Evolutionary conservation across 208 protist genomes (phyloP).

Genomic region (Porcisia hertigi): DNA sequence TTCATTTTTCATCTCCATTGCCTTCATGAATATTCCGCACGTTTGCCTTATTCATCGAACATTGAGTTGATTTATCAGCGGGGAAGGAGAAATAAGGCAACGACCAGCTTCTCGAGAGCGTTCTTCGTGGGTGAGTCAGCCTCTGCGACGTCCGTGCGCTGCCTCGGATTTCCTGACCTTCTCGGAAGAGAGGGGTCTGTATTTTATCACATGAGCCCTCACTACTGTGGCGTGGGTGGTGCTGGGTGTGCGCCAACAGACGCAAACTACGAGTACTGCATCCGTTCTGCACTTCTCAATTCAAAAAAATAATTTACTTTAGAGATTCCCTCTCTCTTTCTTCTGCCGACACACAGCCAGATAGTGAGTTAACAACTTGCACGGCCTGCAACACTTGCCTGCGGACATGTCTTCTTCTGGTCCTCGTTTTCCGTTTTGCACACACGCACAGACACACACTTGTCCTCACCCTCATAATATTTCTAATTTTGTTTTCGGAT

Average conservation of each 20-base stretch:
- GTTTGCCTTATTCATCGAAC: neutral
- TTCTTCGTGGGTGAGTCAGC: neutral
- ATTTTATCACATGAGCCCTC: neutral
- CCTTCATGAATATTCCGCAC: neutral
- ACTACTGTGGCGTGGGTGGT: neutral
- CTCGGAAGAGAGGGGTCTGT: neutral
- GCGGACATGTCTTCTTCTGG: neutral
- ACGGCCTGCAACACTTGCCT: neutral
- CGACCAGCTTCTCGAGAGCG: neutral
- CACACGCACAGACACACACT: neutral
- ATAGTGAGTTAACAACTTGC: neutral
- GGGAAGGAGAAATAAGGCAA: neutral
- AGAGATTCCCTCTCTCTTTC: neutral
- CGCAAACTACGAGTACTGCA: neutral
- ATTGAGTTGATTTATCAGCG: neutral
- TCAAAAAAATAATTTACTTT: too few relatives aligned
- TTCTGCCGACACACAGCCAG: neutral
- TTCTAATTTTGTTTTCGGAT: neutral
- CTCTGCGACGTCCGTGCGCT: neutral
- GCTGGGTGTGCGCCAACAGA: neutral
- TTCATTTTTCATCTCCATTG: neutral
- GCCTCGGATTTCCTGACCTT: neutral
- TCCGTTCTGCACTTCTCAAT: neutral
- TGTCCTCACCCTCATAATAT: neutral
- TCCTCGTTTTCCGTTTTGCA: neutral